These are phyloP conservation scores for Trypethelium eluteriae DNA, from an alignment of 495 filamentous ascomycete species.

Conservation along the genomic window DNA sequence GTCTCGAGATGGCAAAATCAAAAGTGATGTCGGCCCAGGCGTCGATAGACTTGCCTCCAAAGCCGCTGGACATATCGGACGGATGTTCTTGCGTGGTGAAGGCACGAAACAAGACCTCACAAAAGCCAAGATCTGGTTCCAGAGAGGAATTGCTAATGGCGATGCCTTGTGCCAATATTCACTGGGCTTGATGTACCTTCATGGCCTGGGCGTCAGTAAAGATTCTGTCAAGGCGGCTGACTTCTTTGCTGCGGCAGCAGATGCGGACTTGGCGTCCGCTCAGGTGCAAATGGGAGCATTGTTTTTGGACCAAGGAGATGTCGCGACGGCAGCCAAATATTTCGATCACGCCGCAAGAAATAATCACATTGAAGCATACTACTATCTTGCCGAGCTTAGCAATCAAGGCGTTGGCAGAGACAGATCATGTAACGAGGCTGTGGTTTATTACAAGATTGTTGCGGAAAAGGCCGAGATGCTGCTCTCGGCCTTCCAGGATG, in stretches of 20 bases:
- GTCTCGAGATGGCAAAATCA: slow-evolving; percentile 63
- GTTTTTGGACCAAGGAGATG: slow-evolving; percentile 82
- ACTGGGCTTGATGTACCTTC: slow-evolving; percentile 75
- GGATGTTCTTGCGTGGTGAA: slow-evolving; percentile 90
- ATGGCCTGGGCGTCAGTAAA: slow-evolving; percentile 71
- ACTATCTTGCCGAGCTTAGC: slow-evolving; percentile 87
- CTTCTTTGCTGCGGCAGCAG: slow-evolving; percentile 74
- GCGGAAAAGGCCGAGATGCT: slow-evolving; percentile 81
- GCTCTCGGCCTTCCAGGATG: slow-evolving; percentile 76
- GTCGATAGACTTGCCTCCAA: slow-evolving; percentile 81
- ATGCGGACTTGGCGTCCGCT: slow-evolving; percentile 74
- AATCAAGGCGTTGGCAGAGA: slow-evolving; percentile 75
- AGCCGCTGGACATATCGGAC: slow-evolving; percentile 81
- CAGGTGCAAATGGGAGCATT: slow-evolving; percentile 78
- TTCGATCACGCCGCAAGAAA: slow-evolving; percentile 90
- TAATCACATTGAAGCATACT: slow-evolving; percentile 85
- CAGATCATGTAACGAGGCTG: slow-evolving; percentile 69
- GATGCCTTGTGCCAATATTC: slow-evolving; percentile 83
- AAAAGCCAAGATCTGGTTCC: slow-evolving; percentile 78
- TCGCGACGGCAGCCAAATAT: slow-evolving; percentile 68
- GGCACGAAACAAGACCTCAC: slow-evolving; percentile 72
- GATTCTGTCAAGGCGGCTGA: slow-evolving; percentile 67
- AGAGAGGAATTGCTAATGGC: slow-evolving; percentile 65
- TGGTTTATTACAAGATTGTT: slow-evolving; percentile 89
- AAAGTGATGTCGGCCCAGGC: slow-evolving; percentile 42